Percentiles rank a stretch among this genome's conserved stretches.
phyloP scores from a whole-genome alignment of 805 yeast species.

The Candida yuanshanica region DNA sequence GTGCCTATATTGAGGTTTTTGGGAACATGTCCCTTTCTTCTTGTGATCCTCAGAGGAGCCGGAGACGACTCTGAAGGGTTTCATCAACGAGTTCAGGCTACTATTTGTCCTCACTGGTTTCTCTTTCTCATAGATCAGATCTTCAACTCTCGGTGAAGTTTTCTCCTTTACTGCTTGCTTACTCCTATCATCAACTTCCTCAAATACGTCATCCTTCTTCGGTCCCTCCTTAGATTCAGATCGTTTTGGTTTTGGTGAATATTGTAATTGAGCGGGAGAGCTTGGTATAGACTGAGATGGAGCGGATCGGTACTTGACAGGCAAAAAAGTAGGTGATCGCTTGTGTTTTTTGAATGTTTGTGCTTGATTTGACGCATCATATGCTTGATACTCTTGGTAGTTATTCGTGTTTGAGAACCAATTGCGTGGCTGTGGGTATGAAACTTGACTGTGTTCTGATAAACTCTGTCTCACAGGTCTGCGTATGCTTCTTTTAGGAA shows the following conservation, averaged over 20 bases:
- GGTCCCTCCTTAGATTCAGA: not conserved
- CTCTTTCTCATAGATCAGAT: not conserved
- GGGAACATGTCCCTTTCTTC: not conserved
- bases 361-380: not conserved
- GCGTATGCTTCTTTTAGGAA: not conserved
- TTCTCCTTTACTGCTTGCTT: no score
- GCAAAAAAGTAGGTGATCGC: not conserved
- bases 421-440: not conserved
- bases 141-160: not conserved
- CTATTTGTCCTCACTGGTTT: not conserved
- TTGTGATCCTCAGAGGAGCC: not conserved
- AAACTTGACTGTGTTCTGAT: not conserved
- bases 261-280: not conserved
- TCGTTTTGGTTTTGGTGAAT: not conserved
- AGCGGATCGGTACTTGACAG: not conserved
- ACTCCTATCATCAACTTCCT: no score
- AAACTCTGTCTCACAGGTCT: not conserved
- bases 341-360: not conserved
- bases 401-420: not conserved
- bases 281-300: not conserved
- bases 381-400: not conserved
- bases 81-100: not conserved
- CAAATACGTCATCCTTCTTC: not conserved
- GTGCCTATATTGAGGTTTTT: slow-evolving; percentile 9
- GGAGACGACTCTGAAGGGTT: not conserved